Conservation (phyloP, 2,329 filamentous ascomycete species). For the Coniella vitis region DNA sequence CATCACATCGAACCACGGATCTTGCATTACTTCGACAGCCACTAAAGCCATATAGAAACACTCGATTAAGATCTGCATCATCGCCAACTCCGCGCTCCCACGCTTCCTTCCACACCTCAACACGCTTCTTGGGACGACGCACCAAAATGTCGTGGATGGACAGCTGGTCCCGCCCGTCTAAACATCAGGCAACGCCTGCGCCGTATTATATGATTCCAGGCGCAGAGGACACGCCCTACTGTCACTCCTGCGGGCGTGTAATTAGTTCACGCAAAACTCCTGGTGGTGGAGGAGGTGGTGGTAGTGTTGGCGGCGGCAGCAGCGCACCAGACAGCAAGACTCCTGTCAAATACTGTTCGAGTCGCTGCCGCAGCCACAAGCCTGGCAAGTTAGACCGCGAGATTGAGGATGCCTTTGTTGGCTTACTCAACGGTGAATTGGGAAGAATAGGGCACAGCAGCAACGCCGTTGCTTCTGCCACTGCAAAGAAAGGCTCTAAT, state of each 20-base stretch:
- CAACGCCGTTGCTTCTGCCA: not conserved
- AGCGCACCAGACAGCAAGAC: not conserved
- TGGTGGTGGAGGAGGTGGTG: not conserved
- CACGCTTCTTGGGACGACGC: not conserved
- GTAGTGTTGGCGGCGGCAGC: too few species aligned
- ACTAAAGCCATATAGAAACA: not conserved
- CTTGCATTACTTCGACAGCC: not conserved
- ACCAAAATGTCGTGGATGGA: constrained; percentile 35
- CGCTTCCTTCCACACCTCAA: not conserved
- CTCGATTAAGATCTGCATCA: too few species aligned
- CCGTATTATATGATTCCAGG: constrained; percentile 45
- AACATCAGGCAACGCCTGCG: constrained; percentile 37
- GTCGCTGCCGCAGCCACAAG: constrained; percentile 45
- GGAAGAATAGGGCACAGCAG: not conserved
- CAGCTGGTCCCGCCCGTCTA: constrained; percentile 33
- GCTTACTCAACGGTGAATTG: constrained; percentile 22
- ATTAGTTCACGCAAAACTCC: constrained; percentile 34
- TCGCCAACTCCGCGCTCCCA: not conserved
- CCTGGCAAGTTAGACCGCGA: constrained; percentile 41
- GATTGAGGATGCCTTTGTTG: constrained; percentile 44
- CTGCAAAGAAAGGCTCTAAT: constrained; percentile 1
- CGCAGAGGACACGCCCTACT: constrained; percentile 45
- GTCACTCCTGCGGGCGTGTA: constrained; percentile 49
- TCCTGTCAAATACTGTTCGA: constrained; percentile 49
- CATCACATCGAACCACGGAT: not conserved